Base-by-base conservation (phyloP, 2,329 filamentous ascomycete species). In the Colletotrichum abscissum region DNA sequence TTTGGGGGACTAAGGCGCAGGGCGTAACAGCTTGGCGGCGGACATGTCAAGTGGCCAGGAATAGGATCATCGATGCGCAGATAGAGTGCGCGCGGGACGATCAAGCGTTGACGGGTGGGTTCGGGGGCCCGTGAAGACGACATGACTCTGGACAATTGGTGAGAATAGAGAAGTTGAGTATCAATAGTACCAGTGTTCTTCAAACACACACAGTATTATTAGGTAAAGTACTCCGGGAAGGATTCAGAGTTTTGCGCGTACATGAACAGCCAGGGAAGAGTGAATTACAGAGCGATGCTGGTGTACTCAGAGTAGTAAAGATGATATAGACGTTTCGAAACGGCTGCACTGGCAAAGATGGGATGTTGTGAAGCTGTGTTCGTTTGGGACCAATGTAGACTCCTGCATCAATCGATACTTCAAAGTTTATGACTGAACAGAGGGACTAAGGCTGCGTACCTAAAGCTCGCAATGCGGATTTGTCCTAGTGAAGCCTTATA, bases 261-360 rank as follows among this genome's bases (percentile, higher is more conserved):
- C 35, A 63, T 30, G 42, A 16, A 30, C 9, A 26, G 11, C 33
- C 55, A 70, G 56, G 67, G 67, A 59, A 57, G 49, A 33, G 24
- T 19, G 33, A 28, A 28, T 26, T 28, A 46, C 8, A 14, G 14
- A 30, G 56, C 16, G 24, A 70, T 28, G 33, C 42, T 54, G 52
- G 33, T 54, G 24, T 42, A 42, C 38, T 3, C 5, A 7, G 38
- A 42, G 5, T 8, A 49, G 42, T n/a, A 11, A n/a, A 22, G 60
- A 46, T 11, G 24, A 70, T 42, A 33, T 42, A 46, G 28, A 58
- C 67, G 70, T 73, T 73, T 73, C 71, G 60, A 71, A 71, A 73
- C 67, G 67, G 46, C 67, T 30, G 60, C 30, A 62, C 49, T 55
- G 59, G 55, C 38, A 35, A 46, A 33, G 54, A 64, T 58, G 63